A percentile compares a stretch with the other conserved stretches of the same genome.
Evolutionary conservation across 2,329 filamentous ascomycete genomes (phyloP).

Genomic region (Trichothecium sympodiale): DNA sequence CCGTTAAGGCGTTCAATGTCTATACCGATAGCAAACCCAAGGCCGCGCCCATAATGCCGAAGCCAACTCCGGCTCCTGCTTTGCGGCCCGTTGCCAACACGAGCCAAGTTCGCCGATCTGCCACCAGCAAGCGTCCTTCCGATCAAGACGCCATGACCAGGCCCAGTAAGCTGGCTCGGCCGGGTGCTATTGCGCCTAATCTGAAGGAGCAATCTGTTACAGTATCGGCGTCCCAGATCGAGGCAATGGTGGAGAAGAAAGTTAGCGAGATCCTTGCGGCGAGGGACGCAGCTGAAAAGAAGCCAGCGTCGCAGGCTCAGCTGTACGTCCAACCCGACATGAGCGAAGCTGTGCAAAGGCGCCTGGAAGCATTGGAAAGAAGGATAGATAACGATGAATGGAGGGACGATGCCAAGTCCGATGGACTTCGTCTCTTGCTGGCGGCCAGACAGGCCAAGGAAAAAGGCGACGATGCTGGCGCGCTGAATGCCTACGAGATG

Average conservation of each 20-base stretch:
- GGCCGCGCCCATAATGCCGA: not conserved
- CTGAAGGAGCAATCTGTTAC: constrained; percentile 22
- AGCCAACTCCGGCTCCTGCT: constrained; percentile 3
- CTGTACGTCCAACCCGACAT: constrained; percentile 33
- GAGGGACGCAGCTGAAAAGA: constrained; percentile 40
- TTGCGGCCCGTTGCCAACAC: constrained; percentile 22
- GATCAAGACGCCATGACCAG: constrained; percentile 27
- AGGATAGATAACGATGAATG: constrained; percentile 59
- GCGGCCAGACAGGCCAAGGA: constrained; percentile 88
- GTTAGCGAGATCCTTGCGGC: constrained; percentile 80
- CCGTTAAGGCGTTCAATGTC: constrained; percentile 75
- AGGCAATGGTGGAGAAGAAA: constrained; percentile 85
- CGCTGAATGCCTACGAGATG: constrained; percentile 76
- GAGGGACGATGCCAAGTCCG: constrained; percentile 60
- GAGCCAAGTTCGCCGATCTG: constrained; percentile 19
- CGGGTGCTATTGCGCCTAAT: constrained; percentile 10
- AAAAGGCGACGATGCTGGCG: constrained; percentile 64
- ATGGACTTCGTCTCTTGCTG: constrained; percentile 76
- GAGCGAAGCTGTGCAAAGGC: constrained; percentile 66
- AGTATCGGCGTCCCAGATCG: constrained; percentile 65
- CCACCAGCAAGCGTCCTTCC: constrained; percentile 29
- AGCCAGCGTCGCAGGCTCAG: constrained; percentile 20
- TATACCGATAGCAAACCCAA: constrained; percentile 59
- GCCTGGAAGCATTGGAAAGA: constrained; percentile 74
- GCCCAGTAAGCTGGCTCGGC: constrained; percentile 36